Conservation (phyloP, 2,329 filamentous ascomycete genomes). For the Cylindrodendrum hubeiense region DNA sequence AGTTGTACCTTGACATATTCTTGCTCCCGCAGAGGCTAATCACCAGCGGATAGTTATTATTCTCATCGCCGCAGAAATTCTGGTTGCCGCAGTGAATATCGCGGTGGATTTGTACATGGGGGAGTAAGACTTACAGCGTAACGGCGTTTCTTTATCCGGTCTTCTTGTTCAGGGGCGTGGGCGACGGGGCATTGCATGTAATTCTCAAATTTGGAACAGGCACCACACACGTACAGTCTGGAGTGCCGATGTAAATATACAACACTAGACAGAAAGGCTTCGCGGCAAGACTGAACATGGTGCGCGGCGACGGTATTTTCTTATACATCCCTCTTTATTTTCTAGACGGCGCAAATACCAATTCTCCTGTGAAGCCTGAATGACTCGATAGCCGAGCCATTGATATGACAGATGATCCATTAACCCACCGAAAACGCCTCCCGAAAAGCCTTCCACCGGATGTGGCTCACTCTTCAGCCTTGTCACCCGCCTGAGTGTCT, state of each 20-base stretch:
- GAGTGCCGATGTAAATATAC: slow-evolving; percentile 32
- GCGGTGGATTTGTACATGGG: slow-evolving; percentile 87
- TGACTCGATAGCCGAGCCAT: slow-evolving; percentile 30
- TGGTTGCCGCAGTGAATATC: slow-evolving; percentile 94
- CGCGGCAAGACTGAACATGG: slow-evolving; percentile 32
- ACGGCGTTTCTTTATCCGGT: background rate
- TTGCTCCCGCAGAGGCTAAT: slow-evolving; percentile 13
- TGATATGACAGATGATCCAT: slow-evolving; percentile 29
- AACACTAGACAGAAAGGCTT: slow-evolving; percentile 43
- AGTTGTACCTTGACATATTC: slow-evolving; percentile 49
- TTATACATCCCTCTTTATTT: slow-evolving; percentile 21
- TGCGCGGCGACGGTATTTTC: slow-evolving; percentile 20
- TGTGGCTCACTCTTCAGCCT: slow-evolving; percentile 41
- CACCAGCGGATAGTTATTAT: slow-evolving; percentile 77
- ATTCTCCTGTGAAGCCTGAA: slow-evolving; percentile 25
- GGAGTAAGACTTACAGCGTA: slow-evolving; percentile 38
- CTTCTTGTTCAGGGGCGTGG: background rate
- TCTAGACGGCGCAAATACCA: slow-evolving; percentile 17
- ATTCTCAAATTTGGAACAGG: slow-evolving; percentile 19
- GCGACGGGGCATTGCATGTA: slow-evolving; percentile 3
- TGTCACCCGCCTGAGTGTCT: slow-evolving; percentile 51
- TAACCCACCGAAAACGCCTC: slow-evolving; percentile 42
- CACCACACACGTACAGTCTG: slow-evolving; percentile 12
- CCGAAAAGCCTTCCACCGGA: slow-evolving; percentile 13
- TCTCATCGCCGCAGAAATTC: slow-evolving; percentile 93